phyloP scores from a whole-genome alignment of 2,329 filamentous ascomycete species.

The Colletotrichum sp. region DNA sequence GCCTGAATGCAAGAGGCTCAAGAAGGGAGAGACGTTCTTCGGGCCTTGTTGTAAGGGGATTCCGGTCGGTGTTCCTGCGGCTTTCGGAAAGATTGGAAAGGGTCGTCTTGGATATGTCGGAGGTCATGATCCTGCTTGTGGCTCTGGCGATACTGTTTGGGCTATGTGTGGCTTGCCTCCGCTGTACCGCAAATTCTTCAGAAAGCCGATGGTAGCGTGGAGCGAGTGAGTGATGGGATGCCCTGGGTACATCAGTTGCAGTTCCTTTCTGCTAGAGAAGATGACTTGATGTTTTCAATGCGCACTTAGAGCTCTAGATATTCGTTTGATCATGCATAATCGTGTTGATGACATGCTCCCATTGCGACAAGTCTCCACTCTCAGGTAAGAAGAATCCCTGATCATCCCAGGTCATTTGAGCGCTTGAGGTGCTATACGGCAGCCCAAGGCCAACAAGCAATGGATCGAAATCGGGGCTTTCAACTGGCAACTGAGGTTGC shows the following conservation, averaged over 20 bases:
- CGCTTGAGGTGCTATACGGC: slow-evolving; percentile 13
- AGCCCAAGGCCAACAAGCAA: not conserved
- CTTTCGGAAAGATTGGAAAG: not conserved
- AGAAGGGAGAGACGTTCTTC: not conserved
- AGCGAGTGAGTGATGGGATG: not conserved
- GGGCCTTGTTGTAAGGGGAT: not conserved
- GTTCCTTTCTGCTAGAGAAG: accelerated
- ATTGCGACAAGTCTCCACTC: slow-evolving; percentile 5
- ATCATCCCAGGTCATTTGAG: slow-evolving; percentile 17
- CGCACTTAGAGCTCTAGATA: not conserved
- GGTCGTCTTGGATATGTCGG: not conserved
- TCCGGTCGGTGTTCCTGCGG: not conserved
- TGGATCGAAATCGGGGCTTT: slow-evolving; percentile 10
- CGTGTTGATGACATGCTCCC: slow-evolving; percentile 15
- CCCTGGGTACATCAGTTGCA: accelerated
- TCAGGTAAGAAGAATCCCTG: slow-evolving; percentile 4
- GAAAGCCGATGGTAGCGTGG: not conserved
- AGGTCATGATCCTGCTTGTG: not conserved
- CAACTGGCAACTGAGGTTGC: not conserved
- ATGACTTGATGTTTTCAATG: not conserved
- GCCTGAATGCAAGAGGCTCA: not conserved
- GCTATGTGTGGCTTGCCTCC: not conserved
- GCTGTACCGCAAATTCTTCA: not conserved
- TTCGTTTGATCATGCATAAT: slow-evolving; percentile 12
- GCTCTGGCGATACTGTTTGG: not conserved